Evolutionary conservation across 805 yeast species (phyloP).

Genomic region (Teunomyces kruisii): DNA sequence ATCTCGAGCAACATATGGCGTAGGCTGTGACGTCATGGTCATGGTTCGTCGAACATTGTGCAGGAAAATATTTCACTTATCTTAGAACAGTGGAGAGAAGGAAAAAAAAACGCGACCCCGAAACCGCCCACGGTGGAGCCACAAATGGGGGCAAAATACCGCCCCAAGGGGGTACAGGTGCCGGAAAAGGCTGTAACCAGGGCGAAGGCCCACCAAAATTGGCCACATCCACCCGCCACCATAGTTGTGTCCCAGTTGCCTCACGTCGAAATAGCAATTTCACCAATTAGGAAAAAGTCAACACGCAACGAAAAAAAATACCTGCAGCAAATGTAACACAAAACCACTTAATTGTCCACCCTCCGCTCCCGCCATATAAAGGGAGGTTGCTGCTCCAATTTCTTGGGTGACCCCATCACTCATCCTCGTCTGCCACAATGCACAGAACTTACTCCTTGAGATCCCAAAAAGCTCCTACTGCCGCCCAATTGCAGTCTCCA

Average conservation of each 20-base stretch:
- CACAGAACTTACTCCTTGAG: conserved; percentile 98
- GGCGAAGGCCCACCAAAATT: too few relatives aligned
- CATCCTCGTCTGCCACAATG: conserved; percentile 47
- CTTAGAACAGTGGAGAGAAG: background rate
- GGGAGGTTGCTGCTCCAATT: conserved; percentile 4
- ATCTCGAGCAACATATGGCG: conserved; percentile 2
- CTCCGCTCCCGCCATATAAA: conserved; percentile 2
- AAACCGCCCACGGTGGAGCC: too few relatives aligned
- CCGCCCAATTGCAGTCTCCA: conserved; percentile 89
- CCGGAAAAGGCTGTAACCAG: too few relatives aligned
- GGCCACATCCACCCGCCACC: background rate
- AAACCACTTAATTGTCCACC: conserved; percentile 1
- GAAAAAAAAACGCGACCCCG: too few relatives aligned
- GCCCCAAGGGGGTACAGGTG: too few relatives aligned
- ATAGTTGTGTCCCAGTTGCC: conserved; percentile 1
- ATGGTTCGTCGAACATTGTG: background rate
- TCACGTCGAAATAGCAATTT: conserved; percentile 7
- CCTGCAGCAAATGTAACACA: background rate
- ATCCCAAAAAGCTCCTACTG: conserved; percentile 94
- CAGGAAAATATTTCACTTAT: background rate
- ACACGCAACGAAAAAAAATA: conserved; percentile 1
- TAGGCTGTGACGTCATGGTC: conserved; percentile 4
- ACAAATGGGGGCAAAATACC: too few relatives aligned
- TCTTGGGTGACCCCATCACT: background rate
- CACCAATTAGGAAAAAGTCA: conserved; percentile 9